Conservation (phyloP, 208 protist species). For the Wallacemonas sp. region DNA sequence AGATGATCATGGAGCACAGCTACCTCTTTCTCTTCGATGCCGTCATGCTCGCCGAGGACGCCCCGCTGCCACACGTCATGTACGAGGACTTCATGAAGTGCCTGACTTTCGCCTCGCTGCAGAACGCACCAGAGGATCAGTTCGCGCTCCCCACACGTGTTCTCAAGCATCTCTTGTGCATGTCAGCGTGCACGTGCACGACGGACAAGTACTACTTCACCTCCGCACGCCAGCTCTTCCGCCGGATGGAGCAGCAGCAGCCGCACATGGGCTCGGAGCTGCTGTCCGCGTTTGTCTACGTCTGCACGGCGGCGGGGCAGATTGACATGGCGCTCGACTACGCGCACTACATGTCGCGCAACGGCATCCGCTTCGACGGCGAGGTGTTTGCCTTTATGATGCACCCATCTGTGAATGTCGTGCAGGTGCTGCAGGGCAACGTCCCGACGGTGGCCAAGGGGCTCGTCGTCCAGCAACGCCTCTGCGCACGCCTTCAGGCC, state of each 20-base stretch:
- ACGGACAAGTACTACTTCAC: slow-evolving; percentile 79
- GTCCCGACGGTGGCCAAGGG: slow-evolving; percentile 49
- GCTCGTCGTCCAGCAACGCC: slow-evolving; percentile 69
- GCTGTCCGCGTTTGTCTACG: slow-evolving; percentile 69
- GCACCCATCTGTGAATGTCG: slow-evolving; percentile 67
- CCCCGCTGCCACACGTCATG: slow-evolving; percentile 82
- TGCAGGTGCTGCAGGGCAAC: slow-evolving; percentile 26
- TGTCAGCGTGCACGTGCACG: slow-evolving; percentile 66
- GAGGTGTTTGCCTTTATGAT: slow-evolving; percentile 74
- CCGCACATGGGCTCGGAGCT: slow-evolving; percentile 52
- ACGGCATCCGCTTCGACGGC: slow-evolving; percentile 59
- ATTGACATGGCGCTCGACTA: slow-evolving; percentile 52
- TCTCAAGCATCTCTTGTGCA: slow-evolving; percentile 59
- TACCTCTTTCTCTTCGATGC: slow-evolving; percentile 65
- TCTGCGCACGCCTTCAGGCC: slow-evolving; percentile 39
- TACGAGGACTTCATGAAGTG: slow-evolving; percentile 90
- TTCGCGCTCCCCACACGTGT: slow-evolving; percentile 58
- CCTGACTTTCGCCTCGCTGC: slow-evolving; percentile 70
- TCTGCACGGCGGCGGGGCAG: slow-evolving; percentile 65
- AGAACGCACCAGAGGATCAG: slow-evolving; percentile 81
- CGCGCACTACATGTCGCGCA: slow-evolving; percentile 49
- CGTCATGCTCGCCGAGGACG: slow-evolving; percentile 52
- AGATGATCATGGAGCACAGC: slow-evolving; percentile 76
- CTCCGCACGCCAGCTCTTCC: slow-evolving; percentile 59
- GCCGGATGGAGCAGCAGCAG: slow-evolving; percentile 75